Evolutionary conservation across 495 filamentous ascomycete species (phyloP).

Genomic region (Aspergillus carlsbadensis): DNA sequence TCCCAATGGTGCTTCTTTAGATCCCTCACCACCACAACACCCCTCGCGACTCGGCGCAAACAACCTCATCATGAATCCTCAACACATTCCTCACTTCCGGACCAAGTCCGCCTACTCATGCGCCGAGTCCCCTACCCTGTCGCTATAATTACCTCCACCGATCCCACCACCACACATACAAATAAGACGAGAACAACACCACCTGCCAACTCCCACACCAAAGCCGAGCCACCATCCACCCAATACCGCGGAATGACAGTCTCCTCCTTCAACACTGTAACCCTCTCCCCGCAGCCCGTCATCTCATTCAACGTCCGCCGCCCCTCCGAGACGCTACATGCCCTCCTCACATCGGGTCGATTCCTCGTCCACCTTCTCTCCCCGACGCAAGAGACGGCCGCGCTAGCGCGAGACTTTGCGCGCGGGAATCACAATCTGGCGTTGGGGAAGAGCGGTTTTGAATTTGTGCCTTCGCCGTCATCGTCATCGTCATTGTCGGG

Average conservation of each 20-base stretch:
- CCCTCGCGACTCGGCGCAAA: background rate
- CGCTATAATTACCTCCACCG: constrained; percentile 63
- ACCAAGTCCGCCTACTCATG: constrained; percentile 61
- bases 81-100: constrained; percentile 18
- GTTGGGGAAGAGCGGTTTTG: constrained; percentile 35
- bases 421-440: constrained; percentile 35
- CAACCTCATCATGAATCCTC: background rate
- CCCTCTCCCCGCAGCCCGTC: constrained; percentile 62
- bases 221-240: background rate
- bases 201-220: background rate
- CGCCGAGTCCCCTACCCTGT: constrained; percentile 70
- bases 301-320: constrained; percentile 77
- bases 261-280: constrained; percentile 79
- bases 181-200: too few species aligned
- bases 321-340: constrained; percentile 69
- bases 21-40: constrained; percentile 4
- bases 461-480: constrained; percentile 23
- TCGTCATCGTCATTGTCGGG: background rate
- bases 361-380: constrained; percentile 47
- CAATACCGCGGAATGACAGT: constrained; percentile 67
- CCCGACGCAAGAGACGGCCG: constrained; percentile 28
- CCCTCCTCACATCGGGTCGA: constrained; percentile 48
- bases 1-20: background rate
- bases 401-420: constrained; percentile 45
- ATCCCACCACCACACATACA: constrained; percentile 16